Base-by-base conservation (phyloP, 2,329 filamentous ascomycete genomes). In the Fusarium transvaalense region DNA sequence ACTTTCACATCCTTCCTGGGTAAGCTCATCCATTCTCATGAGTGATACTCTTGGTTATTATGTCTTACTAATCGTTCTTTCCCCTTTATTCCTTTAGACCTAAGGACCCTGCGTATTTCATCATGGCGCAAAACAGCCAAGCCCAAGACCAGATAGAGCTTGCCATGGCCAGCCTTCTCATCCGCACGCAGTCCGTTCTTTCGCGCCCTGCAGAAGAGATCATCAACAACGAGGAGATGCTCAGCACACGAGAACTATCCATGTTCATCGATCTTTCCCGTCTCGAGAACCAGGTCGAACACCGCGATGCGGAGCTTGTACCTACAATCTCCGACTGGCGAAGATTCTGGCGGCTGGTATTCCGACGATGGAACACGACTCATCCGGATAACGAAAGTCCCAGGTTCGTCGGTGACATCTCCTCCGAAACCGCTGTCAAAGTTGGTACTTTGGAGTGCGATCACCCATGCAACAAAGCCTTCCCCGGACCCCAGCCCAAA, bases 281-380 rank as follows among this genome's bases (percentile, higher is more conserved):
- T 10, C 21, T 54, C 13, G 51, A 54, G 9, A 35, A 19, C 17
- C 21, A 34, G 6, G 39, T 46, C 4, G 29, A 46, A 12, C 29
- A 31, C 15, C 38, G 23, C 10, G 12, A 35, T 10, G 21, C 29
- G 13, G 38, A 27, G 10, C 29, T 34, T 6, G 17, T 25, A 13
- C 38, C 39, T 21, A 27, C 23, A 12, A 19, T 27, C 10, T 13
- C 21, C 10, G 39, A 54, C 39, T 48, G 42, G 52, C n/a, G 32
- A 10, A 47, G 52, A 21, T 56, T 56, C 32, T 56, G 42, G 53
- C 31, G 42, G 9, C 46, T 50, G 42, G 34, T 39, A 10, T 56
- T 56, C 19, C 31, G 42, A 25, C n/a, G 19, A n/a, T 56, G 42
- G 52, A 47, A 56, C 19, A 48, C 32, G 15, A 56, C 41, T 21